phyloP scores from a whole-genome alignment of 2,329 filamentous ascomycete genomes.

The Graphium sp. region DNA sequence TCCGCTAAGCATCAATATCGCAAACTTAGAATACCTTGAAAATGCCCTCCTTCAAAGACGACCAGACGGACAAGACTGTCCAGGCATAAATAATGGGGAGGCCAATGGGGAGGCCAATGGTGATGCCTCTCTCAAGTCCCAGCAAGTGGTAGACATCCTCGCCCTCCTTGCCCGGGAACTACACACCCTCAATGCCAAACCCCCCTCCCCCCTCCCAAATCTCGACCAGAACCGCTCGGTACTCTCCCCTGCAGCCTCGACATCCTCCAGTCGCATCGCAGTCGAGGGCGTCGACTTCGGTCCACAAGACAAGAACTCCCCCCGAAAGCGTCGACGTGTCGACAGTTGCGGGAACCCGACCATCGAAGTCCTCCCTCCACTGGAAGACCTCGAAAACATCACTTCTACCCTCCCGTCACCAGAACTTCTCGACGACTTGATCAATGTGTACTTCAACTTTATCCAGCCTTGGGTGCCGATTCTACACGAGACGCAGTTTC shows the following conservation, averaged over 20 bases:
- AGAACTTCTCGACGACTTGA: conserved; percentile 7
- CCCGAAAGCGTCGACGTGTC: conserved; percentile 8
- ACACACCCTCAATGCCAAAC: conserved; percentile 8
- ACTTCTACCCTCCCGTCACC: conserved; percentile 9
- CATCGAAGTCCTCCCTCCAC: conserved; percentile 7
- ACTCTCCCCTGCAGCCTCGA: conserved; percentile 4
- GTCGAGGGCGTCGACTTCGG: conserved; percentile 3
- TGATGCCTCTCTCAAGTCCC: conserved; percentile 1
- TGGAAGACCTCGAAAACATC: conserved; percentile 10
- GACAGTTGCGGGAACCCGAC: conserved; percentile 10
- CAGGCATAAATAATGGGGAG: too few species aligned
- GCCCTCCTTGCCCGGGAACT: conserved; percentile 8
- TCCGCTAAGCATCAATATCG: too few species aligned
- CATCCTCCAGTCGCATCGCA: conserved; percentile 1
- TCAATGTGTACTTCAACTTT: conserved; percentile 15
- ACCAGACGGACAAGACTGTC: too few species aligned
- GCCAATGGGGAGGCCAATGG: too few species aligned
- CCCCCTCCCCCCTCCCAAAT: conserved; percentile 2
- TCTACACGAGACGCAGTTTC: conserved; percentile 14
- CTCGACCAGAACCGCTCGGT: neutral
- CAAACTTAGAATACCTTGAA: too few species aligned
- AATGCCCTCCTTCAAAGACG: too few species aligned
- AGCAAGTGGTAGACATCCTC: conserved; percentile 7
- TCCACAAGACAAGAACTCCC: conserved; percentile 4
- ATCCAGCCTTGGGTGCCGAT: conserved; percentile 23